Base-by-base conservation (phyloP, 1,284 basidiomycete species). In the Entoloma clypeatum region DNA sequence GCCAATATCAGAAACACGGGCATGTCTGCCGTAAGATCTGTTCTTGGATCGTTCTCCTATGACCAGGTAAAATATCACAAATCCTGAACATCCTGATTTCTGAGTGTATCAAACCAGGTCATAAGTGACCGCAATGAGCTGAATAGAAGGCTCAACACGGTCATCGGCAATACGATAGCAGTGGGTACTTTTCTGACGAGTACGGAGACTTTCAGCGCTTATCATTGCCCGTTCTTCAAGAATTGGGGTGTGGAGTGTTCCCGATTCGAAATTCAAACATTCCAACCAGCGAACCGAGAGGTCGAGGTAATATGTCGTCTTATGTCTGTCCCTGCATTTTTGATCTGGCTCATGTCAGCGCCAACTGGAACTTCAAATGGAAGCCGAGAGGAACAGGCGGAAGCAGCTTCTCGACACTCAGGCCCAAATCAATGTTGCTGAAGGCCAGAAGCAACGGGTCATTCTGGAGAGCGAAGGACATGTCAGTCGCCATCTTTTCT, bases 341-440 rank as follows among this genome's bases (percentile, higher is more conserved):
- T 18, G 7, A 18, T 26, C 22, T 27, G 29, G 10, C 28, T 30
- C 7, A 18, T 19, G n/a, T 26, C 40, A 72, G 69, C 63, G 70
- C 13, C 74, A 76, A 66, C 64, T 76, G 2, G 73, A 76, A 45
- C 62, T 76, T 7, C 73, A 75, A 53, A 75, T 76, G 73, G 71
- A 75, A 52, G 74, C 74, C 1, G 74, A 77, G 45, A 56, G 74
- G 23, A 74, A 76, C 44, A 52, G 74, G 11, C 60, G 74, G 18
- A 76, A 76, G 48, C 72, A 76, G 45, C 62, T 76, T 8, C 59
- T 77, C n/a, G 74, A 77, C 47, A 77, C 74, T 0, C 69, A 75
- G 49, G 74, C 74, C 0, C 68, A 71, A 43, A 69, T 77, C 44
- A 77, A 77, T 48, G 63, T 77, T 19, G 74, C 74, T 1, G 74